Base-by-base conservation (phyloP, 2,329 filamentous ascomycete species). In the Dactylonectria estremocensis region DNA sequence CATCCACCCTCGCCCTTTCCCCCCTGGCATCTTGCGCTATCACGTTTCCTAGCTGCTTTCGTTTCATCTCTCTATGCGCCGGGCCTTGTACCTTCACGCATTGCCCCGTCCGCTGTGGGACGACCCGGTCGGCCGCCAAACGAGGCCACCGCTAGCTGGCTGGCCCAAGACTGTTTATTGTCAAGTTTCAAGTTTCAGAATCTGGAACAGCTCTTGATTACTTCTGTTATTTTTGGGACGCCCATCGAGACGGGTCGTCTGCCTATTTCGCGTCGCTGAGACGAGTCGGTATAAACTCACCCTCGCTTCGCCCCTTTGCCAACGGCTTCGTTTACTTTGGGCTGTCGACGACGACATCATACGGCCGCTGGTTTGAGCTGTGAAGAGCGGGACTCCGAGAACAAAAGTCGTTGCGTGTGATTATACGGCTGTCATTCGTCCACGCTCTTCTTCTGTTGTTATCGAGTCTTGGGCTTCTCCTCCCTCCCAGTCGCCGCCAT, bases 401-500 rank as follows among this genome's bases (percentile, higher is more conserved):
- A 52, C 28, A 33, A 9, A 9, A 33, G n/a, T n/a, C 31, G n/a
- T 28, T 14, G 24, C 16, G 49, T 18, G 4, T 48, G 31, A 48
- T 22, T 33, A 31, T 31, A 24, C 46, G 55, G 24, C 24, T 28
- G 8, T 24, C 46, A 43, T 52, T 43, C 18, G 20, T 20, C 16
- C 2, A 11, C 24, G 11, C 10, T 33, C 28, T 53, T 31, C 24
- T 35, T 35, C 16, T 53, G 18, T 28, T 31, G 16, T 35, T 52
- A n/a, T 52, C 50, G 16, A 35, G 28, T 53, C 33, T 53, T 65
- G 53, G 49, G 63, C 49, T 46, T 61, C 56, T 16, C 50, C 49
- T 20, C 46, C 16, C 28, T n/a, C 16, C 16, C 49, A 7, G n/a
- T 33, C 40, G 43, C 35, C 50, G 50, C 40, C 71, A 86, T 87